Evolutionary conservation across 176 grass and related monocot genomes (phyloP).

Genomic region (Oryza meyeriana): DNA sequence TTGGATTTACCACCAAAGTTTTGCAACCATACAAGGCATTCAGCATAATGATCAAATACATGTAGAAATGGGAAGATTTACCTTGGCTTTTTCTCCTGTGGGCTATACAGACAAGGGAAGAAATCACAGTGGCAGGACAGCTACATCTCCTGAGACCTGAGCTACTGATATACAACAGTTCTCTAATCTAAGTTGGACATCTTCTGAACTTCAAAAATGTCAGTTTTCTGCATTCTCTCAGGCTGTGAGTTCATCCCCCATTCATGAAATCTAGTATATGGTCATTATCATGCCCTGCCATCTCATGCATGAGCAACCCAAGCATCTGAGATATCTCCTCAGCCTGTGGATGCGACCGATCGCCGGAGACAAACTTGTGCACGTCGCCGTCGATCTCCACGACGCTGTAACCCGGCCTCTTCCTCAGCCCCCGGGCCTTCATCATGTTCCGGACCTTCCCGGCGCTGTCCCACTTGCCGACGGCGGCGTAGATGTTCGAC

Average conservation of each 20-base stretch:
- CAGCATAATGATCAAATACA: neutral
- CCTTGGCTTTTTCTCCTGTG: neutral
- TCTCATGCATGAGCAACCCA: conserved; percentile 37
- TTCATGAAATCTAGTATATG: neutral
- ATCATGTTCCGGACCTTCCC: conserved; percentile 50
- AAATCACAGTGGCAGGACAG: neutral
- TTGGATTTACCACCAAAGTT: neutral
- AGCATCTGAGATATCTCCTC: conserved; percentile 48
- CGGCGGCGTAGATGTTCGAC: conserved; percentile 66
- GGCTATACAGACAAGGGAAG: neutral
- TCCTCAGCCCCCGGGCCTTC: conserved; percentile 56
- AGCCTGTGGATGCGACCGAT: conserved; percentile 40
- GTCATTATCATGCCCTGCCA: conserved; percentile 16
- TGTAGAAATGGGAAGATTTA: neutral
- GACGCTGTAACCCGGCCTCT: conserved; percentile 50
- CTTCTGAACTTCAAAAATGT: neutral
- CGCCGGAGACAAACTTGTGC: conserved; percentile 56
- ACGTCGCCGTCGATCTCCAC: conserved; percentile 55
- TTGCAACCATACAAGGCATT: neutral
- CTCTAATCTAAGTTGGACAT: neutral
- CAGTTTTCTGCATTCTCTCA: neutral
- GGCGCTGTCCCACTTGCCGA: conserved; percentile 50
- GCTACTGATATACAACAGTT: neutral
- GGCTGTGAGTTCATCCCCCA: neutral
- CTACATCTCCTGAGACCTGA: neutral